Conservation (phyloP, 345 rosid species). For the Carallia pectinifolia region DNA sequence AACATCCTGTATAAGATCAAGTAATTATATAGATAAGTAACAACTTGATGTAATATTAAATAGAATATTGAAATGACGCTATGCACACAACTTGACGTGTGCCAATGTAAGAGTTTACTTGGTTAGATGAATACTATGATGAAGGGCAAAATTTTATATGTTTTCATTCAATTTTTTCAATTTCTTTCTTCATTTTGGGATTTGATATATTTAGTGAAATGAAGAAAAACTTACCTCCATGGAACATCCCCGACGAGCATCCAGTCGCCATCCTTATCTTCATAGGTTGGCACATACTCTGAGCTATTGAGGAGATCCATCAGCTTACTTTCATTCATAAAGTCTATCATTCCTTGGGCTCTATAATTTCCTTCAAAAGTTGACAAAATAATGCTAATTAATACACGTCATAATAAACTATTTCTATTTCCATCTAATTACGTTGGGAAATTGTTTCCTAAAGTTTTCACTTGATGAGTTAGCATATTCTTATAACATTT, state of each 20-base stretch:
- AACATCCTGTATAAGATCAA: slow-evolving; percentile 64
- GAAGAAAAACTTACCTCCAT: slow-evolving; percentile 69
- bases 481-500: no score
- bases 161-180: neutral
- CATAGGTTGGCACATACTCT: slow-evolving; percentile 92
- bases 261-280: slow-evolving; percentile 98
- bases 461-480: neutral
- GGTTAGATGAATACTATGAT: no score
- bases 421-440: no score
- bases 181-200: neutral
- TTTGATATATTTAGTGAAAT: neutral
- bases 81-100: no score
- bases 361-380: slow-evolving; percentile 50
- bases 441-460: neutral
- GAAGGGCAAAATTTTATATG: neutral
- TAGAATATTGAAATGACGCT: no score
- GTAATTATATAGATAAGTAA: neutral
- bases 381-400: no score
- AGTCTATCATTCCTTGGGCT: slow-evolving; percentile 87
- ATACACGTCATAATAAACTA: no score
- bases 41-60: neutral
- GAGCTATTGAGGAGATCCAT: slow-evolving; percentile 88
- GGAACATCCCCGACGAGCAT: slow-evolving; percentile 99
- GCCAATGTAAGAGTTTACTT: no score
- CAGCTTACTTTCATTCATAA: slow-evolving; percentile 93